phyloP scores from a whole-genome alignment of 2,329 filamentous ascomycete species.

The Stenocarpella maydis region DNA sequence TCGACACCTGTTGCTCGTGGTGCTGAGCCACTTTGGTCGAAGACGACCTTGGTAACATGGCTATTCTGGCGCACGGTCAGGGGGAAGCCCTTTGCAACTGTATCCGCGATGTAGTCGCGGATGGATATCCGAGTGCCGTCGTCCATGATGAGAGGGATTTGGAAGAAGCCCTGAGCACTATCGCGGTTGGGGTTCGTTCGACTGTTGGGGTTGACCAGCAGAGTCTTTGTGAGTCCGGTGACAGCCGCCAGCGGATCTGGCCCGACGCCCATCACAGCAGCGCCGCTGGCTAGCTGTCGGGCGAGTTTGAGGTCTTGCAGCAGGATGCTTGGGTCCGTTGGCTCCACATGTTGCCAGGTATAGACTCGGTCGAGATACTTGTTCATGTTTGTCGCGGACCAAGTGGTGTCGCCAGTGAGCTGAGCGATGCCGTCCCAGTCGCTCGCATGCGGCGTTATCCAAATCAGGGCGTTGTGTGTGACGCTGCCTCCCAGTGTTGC shows the following conservation, averaged over 20 bases:
- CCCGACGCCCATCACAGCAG: constrained; percentile 56
- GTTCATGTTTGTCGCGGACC: constrained; percentile 45
- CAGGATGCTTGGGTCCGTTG: constrained; percentile 59
- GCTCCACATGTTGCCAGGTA: constrained; percentile 48
- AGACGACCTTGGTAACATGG: constrained; percentile 44
- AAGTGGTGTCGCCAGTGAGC: constrained; percentile 64
- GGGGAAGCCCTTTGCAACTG: constrained; percentile 46
- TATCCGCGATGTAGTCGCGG: constrained; percentile 39
- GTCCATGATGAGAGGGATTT: constrained; percentile 58
- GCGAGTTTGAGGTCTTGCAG: constrained; percentile 61
- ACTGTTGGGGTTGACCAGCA: constrained; percentile 56
- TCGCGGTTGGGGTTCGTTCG: constrained; percentile 49
- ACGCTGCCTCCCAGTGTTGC: constrained; percentile 63
- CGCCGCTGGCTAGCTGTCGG: constrained; percentile 58
- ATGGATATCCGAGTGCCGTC: constrained; percentile 21
- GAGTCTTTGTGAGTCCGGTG: constrained; percentile 56
- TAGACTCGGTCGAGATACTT: constrained; percentile 4
- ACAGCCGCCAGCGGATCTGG: constrained; percentile 45
- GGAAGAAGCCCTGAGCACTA: constrained; percentile 57
- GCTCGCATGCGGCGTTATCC: constrained; percentile 59
- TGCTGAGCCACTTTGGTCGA: constrained; percentile 33
- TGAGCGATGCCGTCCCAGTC: constrained; percentile 62
- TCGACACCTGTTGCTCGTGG: constrained; percentile 42
- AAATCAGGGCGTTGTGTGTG: constrained; percentile 63
- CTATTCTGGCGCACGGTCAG: constrained; percentile 47